phyloP scores from a whole-genome alignment of 2,329 filamentous ascomycete species.

The Pestalotiopsis sp. region DNA sequence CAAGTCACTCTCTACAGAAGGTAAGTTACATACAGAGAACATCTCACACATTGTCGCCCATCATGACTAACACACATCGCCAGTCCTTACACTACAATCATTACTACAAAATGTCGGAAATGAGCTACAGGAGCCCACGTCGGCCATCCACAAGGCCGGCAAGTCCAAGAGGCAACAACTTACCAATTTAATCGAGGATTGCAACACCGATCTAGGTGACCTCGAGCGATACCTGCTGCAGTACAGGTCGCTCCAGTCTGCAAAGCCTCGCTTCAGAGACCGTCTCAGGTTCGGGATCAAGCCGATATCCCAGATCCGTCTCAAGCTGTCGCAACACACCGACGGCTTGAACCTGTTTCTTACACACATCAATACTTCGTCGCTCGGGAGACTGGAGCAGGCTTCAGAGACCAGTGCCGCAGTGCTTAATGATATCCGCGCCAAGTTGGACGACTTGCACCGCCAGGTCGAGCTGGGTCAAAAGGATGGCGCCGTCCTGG shows the following conservation, averaged over 20 bases:
- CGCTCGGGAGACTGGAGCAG: constrained; percentile 6
- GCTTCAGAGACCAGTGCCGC: constrained; percentile 4
- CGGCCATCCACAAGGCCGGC: constrained; percentile 7
- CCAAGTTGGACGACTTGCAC: constrained; percentile 2
- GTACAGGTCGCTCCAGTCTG: background rate
- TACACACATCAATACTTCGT: constrained; percentile 6
- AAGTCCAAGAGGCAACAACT: constrained; percentile 4
- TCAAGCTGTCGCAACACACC: constrained; percentile 2
- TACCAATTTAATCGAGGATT: constrained; percentile 2
- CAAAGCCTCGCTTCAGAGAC: constrained; percentile 3
- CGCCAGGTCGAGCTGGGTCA: constrained; percentile 2
- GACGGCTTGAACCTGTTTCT: constrained; percentile 4
- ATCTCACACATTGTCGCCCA: background rate
- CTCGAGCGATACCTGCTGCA: constrained; percentile 6
- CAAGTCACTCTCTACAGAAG: background rate
- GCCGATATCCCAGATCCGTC: background rate
- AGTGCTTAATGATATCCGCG: constrained; percentile 1
- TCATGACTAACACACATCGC: background rate
- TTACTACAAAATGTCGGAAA: constrained; percentile 4
- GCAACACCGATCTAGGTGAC: constrained; percentile 5
- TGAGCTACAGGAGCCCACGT: constrained; percentile 1
- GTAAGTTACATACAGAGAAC: background rate
- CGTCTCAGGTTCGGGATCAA: background rate
- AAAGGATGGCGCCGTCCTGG: background rate
- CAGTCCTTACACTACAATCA: constrained; percentile 2